Conservation (phyloP, 208 protist genomes). For the Acanthamoeba royreba region DNA sequence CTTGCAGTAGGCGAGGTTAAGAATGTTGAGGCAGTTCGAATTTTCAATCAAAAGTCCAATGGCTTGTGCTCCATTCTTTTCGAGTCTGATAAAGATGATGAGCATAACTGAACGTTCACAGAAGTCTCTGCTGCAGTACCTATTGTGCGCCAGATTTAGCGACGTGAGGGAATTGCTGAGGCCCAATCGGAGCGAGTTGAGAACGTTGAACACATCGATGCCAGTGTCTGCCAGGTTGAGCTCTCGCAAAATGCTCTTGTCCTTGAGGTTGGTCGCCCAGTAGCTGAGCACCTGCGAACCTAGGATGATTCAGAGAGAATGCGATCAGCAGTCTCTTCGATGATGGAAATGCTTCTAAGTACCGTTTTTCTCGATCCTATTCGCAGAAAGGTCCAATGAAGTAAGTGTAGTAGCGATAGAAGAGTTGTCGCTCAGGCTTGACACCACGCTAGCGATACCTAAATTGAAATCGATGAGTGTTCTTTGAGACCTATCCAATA, state of each 20-base stretch:
- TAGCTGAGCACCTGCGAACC: conserved; percentile 8
- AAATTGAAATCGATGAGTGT: neutral
- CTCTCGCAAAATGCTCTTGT: neutral
- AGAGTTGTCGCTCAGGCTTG: neutral
- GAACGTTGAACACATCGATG: conserved; percentile 4
- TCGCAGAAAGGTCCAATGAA: neutral
- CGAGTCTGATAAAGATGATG: neutral
- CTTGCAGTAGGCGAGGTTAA: conserved; percentile 15
- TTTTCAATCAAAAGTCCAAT: neutral
- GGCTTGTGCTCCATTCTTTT: conserved; percentile 29
- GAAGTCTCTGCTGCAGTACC: neutral
- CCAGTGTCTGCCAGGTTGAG: conserved; percentile 9
- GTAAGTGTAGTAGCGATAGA: neutral
- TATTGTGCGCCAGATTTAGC: conserved; percentile 22
- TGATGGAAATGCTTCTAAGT: too few species aligned
- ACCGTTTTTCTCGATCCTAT: conserved; percentile 26
- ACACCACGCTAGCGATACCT: conserved; percentile 22
- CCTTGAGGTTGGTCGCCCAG: neutral
- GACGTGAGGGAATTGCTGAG: neutral
- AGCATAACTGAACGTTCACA: neutral
- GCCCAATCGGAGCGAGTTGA: conserved; percentile 12
- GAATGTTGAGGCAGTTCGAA: neutral
- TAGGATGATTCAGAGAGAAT: neutral
- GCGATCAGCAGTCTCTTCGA: too few species aligned
- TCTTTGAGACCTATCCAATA: neutral